phyloP scores from a whole-genome alignment of 2,329 filamentous ascomycete genomes.

The Microdochium bolleyi region DNA sequence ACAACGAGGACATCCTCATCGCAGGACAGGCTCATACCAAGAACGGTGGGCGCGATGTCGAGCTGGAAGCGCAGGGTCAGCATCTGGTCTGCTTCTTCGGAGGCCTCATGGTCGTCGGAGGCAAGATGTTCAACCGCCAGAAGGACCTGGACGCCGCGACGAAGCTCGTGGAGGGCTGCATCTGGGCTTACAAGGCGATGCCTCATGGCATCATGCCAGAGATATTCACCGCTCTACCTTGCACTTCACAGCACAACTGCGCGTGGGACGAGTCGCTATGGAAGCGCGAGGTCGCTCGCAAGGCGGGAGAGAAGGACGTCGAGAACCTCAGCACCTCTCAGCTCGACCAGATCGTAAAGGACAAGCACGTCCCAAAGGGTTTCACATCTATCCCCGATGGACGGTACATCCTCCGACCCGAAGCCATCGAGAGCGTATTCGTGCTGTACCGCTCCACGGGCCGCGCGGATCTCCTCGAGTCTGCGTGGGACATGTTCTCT shows the following conservation, averaged over 20 bases:
- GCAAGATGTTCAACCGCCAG: conserved; percentile 47
- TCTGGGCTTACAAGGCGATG: conserved; percentile 52
- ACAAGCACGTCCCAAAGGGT: conserved; percentile 32
- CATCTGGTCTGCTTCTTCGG: conserved; percentile 66
- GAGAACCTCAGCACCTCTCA: conserved; percentile 9
- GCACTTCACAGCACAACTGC: conserved; percentile 24
- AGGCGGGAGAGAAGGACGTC: neutral
- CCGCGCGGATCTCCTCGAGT: conserved; percentile 13
- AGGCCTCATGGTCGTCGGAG: conserved; percentile 61
- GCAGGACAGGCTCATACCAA: conserved; percentile 42
- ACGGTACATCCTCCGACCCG: conserved; percentile 21
- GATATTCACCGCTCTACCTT: conserved; percentile 39
- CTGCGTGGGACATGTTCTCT: conserved; percentile 22
- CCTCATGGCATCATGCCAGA: conserved; percentile 56
- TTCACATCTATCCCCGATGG: conserved; percentile 44
- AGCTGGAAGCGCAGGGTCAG: conserved; percentile 29
- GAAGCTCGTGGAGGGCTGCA: conserved; percentile 54
- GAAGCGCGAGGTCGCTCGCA: neutral
- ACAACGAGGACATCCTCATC: conserved; percentile 51
- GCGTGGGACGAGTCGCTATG: conserved; percentile 12
- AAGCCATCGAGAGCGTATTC: conserved; percentile 24
- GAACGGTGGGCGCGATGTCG: conserved; percentile 11
- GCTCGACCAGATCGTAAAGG: conserved; percentile 20
- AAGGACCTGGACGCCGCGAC: conserved; percentile 47
- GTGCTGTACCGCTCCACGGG: conserved; percentile 22